Conservation (phyloP, 257 asterid species). For the Rauvolfia tetraphylla region DNA sequence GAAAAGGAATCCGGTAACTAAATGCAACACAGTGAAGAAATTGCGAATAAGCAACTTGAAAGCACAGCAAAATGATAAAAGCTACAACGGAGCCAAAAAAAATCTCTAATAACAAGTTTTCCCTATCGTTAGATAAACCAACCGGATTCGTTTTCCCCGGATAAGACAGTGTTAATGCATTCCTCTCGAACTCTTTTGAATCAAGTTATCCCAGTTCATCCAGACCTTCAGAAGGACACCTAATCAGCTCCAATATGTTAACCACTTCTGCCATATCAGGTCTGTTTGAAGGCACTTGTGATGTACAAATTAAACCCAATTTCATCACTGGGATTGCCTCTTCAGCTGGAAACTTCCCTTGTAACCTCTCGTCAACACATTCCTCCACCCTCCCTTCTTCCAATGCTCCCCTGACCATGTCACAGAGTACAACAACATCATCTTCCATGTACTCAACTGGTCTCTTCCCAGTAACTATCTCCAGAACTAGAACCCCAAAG, state of each 20-base stretch:
- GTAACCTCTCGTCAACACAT: constrained; percentile 63
- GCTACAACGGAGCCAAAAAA: constrained; percentile 17
- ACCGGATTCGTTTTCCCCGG: constrained; percentile 61
- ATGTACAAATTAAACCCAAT: constrained; percentile 78
- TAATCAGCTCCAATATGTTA: constrained; percentile 72
- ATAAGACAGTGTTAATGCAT: constrained; percentile 17
- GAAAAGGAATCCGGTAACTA: constrained; percentile 42
- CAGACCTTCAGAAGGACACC: constrained; percentile 60
- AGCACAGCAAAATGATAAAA: constrained; percentile 25
- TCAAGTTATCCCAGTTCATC: constrained; percentile 51
- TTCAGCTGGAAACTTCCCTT: constrained; percentile 67
- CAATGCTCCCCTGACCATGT: constrained; percentile 81
- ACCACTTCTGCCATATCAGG: constrained; percentile 90
- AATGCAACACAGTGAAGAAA: constrained; percentile 30
- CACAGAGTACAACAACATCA: constrained; percentile 81
- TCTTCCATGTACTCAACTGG: constrained; percentile 97
- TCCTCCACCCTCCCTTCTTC: constrained; percentile 80
- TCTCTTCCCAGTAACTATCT: constrained; percentile 69
- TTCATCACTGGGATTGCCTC: constrained; percentile 86
- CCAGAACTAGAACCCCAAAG: constrained; percentile 70
- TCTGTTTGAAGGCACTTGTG: constrained; percentile 87
- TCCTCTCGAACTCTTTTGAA: constrained; percentile 8
- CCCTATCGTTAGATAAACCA: constrained; percentile 28
- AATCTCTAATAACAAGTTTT: constrained; percentile 21
- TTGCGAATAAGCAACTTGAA: constrained; percentile 24